phyloP scores from a whole-genome alignment of 805 yeast species.

The Myxozyma monticola region DNA sequence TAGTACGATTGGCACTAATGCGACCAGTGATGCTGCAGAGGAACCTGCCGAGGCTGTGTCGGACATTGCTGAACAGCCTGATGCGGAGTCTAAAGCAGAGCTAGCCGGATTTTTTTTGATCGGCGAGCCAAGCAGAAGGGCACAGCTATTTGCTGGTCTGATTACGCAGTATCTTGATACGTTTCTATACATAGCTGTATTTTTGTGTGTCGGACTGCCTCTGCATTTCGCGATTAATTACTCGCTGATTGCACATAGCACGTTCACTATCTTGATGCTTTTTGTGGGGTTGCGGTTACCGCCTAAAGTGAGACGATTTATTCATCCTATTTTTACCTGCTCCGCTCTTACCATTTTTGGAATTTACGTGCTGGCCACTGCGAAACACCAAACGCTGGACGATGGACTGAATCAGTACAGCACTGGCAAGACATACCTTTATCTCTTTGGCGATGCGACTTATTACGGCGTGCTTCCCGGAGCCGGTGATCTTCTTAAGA shows the following conservation, averaged over 20 bases:
- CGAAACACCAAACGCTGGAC: slow-evolving; percentile 46
- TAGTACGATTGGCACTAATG: too few relatives aligned
- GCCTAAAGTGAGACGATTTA: slow-evolving; percentile 49
- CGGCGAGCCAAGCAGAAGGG: slow-evolving; percentile 24
- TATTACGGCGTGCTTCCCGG: slow-evolving; percentile 59
- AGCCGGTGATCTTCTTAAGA: slow-evolving; percentile 71
- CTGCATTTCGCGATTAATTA: slow-evolving; percentile 59
- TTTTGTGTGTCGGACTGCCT: slow-evolving; percentile 59
- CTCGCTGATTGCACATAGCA: slow-evolving; percentile 62
- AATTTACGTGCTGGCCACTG: slow-evolving; percentile 60
- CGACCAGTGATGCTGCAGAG: too few relatives aligned
- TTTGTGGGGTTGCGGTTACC: slow-evolving; percentile 50
- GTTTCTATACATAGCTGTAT: slow-evolving; percentile 27
- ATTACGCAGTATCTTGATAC: slow-evolving; percentile 29
- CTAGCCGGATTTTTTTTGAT: too few relatives aligned
- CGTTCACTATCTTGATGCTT: slow-evolving; percentile 59
- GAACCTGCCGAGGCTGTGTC: too few relatives aligned
- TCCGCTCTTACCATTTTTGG: slow-evolving; percentile 64
- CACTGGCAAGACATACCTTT: slow-evolving; percentile 67
- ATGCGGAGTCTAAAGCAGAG: too few relatives aligned
- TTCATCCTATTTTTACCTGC: slow-evolving; percentile 72
- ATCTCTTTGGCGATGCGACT: slow-evolving; percentile 49
- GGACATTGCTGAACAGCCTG: too few relatives aligned
- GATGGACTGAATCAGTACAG: slow-evolving; percentile 57
- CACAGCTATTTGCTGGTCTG: slow-evolving; percentile 25